Percentiles rank a stretch among this genome's conserved stretches.
Evolutionary conservation across 495 filamentous ascomycete species (phyloP).

Genomic region (Lichina pygmaea): DNA sequence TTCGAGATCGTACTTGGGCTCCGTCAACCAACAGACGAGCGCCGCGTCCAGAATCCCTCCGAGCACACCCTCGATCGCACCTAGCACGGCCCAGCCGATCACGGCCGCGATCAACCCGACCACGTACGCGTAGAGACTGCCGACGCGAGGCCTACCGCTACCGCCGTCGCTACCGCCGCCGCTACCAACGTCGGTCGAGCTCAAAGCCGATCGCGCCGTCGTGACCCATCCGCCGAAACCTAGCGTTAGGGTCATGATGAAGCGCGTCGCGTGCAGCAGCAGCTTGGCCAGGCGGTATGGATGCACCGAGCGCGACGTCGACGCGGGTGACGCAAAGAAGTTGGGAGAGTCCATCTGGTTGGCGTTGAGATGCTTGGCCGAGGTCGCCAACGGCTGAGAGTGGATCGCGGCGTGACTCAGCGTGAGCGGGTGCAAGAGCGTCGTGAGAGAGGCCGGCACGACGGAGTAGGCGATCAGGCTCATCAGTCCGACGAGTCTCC

Average conservation of each 20-base stretch:
- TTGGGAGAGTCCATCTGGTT: slow-evolving; percentile 5
- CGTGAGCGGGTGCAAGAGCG: slow-evolving; percentile 68
- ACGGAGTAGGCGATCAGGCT: slow-evolving; percentile 41
- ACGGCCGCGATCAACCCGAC: slow-evolving; percentile 74
- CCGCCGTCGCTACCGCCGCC: slow-evolving; percentile 12
- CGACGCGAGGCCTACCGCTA: slow-evolving; percentile 25
- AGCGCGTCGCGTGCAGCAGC: slow-evolving; percentile 66
- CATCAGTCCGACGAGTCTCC: slow-evolving; percentile 35
- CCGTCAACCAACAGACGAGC: slow-evolving; percentile 81
- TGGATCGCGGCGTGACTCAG: slow-evolving; percentile 89
- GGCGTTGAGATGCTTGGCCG: slow-evolving; percentile 26
- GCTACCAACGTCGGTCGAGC: slow-evolving; percentile 5
- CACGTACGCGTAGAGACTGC: slow-evolving; percentile 88
- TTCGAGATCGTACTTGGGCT: slow-evolving; percentile 10
- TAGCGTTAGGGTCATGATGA: slow-evolving; percentile 66
- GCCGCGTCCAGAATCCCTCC: slow-evolving; percentile 79
- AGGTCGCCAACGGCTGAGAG: slow-evolving; percentile 47
- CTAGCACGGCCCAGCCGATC: slow-evolving; percentile 85
- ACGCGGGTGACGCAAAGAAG: slow-evolving; percentile 19
- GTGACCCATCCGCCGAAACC: slow-evolving; percentile 97
- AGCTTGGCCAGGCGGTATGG: slow-evolving; percentile 80
- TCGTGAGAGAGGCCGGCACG: slow-evolving; percentile 57
- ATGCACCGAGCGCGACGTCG: slow-evolving; percentile 29
- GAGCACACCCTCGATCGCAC: slow-evolving; percentile 84
- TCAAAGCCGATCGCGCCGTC: slow-evolving; percentile 43